A percentile compares a stretch with the other conserved stretches of the same genome.
Evolutionary conservation across 495 filamentous ascomycete species (phyloP).

Genomic region (Haplographium delicatum): DNA sequence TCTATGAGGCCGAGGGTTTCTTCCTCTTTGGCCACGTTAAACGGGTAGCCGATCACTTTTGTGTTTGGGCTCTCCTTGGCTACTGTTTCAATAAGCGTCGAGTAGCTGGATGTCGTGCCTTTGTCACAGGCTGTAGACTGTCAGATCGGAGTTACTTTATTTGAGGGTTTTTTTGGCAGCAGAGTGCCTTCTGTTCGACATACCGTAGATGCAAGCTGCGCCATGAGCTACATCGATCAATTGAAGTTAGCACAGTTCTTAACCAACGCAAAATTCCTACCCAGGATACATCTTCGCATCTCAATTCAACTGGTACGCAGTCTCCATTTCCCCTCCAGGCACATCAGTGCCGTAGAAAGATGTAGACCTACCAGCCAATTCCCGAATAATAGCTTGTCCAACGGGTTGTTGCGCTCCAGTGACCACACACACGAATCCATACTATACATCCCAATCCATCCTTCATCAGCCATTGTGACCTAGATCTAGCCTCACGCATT

Average conservation of each 20-base stretch:
- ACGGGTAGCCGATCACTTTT: slow-evolving; percentile 54
- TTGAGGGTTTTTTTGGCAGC: background rate
- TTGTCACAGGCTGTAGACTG: slow-evolving; percentile 18
- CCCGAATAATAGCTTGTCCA: slow-evolving; percentile 50
- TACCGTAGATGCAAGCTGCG: slow-evolving; percentile 57
- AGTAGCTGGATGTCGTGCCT: slow-evolving; percentile 9
- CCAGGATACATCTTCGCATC: background rate
- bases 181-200: background rate
- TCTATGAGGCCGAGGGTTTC: slow-evolving; percentile 56
- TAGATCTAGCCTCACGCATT: background rate
- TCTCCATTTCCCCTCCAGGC: background rate
- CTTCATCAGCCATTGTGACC: slow-evolving; percentile 6
- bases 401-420: slow-evolving; percentile 53
- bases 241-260: slow-evolving; percentile 12
- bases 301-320: background rate
- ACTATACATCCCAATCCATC: slow-evolving; percentile 34
- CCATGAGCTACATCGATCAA: slow-evolving; percentile 48
- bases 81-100: slow-evolving; percentile 30
- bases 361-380: slow-evolving; percentile 45
- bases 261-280: background rate
- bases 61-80: slow-evolving; percentile 42
- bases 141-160: slow-evolving; percentile 5
- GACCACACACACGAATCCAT: slow-evolving; percentile 60
- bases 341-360: background rate
- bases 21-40: slow-evolving; percentile 48